A percentile compares a stretch with the other conserved stretches of the same genome.
These are phyloP conservation scores for Cornus suecica DNA, from an alignment of 148 eudicot genomes.

Conservation along the genomic window DNA sequence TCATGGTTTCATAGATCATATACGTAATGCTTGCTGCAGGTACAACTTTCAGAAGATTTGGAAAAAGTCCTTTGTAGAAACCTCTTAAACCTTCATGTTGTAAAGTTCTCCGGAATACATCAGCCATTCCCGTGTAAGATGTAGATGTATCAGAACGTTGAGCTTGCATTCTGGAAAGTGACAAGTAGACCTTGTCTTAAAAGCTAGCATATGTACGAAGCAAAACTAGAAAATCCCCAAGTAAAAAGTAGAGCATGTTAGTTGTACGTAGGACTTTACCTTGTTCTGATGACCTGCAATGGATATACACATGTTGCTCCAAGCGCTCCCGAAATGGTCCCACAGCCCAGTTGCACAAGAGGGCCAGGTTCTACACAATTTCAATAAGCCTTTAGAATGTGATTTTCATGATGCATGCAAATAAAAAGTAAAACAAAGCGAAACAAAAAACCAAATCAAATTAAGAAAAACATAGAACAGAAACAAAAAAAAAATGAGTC, in stretches of 20 bases:
- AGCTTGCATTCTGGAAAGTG: conserved; percentile 87
- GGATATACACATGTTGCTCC: conserved; percentile 99
- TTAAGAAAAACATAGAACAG: too few relatives aligned
- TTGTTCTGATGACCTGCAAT: conserved; percentile 91
- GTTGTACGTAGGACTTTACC: conserved; percentile 37
- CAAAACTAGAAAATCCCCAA: background rate
- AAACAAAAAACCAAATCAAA: too few relatives aligned
- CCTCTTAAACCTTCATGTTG: conserved; percentile 67
- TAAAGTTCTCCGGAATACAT: conserved; percentile 62
- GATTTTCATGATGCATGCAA: background rate
- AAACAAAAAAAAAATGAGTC: background rate
- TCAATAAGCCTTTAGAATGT: conserved; percentile 10
- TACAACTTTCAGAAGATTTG: conserved; percentile 90
- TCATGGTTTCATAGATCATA: conserved; percentile 83
- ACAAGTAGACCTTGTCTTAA: conserved; percentile 1
- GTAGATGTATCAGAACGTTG: conserved; percentile 31
- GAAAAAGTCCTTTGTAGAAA: conserved; percentile 93
- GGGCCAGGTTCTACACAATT: conserved; percentile 81
- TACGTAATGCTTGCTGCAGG: conserved; percentile 96
- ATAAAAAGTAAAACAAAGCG: background rate
- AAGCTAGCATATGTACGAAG: background rate
- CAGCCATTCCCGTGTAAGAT: conserved; percentile 60
- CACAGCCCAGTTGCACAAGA: conserved; percentile 92
- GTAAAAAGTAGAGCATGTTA: background rate
- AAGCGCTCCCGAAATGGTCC: conserved; percentile 85